A percentile compares a stretch with the other conserved stretches of the same genome.
Conservation (phyloP, 1,284 basidiomycete genomes). For the Phaffia rhodozyma region DNA sequence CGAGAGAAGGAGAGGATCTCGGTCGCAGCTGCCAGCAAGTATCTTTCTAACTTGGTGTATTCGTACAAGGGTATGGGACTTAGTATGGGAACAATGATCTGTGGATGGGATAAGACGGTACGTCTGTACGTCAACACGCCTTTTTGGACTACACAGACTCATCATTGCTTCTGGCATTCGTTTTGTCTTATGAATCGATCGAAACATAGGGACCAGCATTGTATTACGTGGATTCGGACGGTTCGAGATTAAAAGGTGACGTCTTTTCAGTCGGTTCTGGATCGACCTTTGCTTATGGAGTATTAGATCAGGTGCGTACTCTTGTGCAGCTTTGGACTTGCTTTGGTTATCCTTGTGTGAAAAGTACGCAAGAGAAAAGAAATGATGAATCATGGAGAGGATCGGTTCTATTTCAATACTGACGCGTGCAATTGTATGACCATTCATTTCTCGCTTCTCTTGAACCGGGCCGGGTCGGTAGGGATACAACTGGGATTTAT, state of each 20-base stretch:
- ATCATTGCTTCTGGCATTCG: not conserved
- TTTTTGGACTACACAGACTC: not conserved
- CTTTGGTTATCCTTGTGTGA: not conserved
- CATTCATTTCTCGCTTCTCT: not conserved
- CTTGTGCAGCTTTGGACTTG: not conserved
- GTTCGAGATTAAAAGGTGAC: conserved; percentile 87
- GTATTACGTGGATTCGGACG: conserved; percentile 98
- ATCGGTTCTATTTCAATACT: not conserved
- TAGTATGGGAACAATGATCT: conserved; percentile 99
- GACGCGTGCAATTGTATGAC: not conserved
- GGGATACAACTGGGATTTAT: conserved; percentile 86
- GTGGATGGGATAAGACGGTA: conserved; percentile 98
- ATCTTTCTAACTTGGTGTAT: conserved; percentile 93
- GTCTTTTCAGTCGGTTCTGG: conserved; percentile 97
- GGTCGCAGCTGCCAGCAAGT: conserved; percentile 96
- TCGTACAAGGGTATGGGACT: conserved; percentile 98
- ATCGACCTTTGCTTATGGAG: conserved; percentile 96
- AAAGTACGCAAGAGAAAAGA: not conserved
- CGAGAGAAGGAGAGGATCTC: conserved; percentile 96
- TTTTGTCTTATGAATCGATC: not conserved
- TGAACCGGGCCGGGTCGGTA: conserved; percentile 21
- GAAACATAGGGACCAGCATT: conserved; percentile 68
- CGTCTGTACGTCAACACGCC: conserved; percentile 26
- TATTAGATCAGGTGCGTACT: conserved; percentile 65
- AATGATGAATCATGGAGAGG: not conserved